A percentile compares a stretch with the other conserved stretches of the same genome.
These are phyloP conservation scores for Penicillium corylophilum DNA, from an alignment of 2,329 filamentous ascomycete genomes.

Conservation along the genomic window DNA sequence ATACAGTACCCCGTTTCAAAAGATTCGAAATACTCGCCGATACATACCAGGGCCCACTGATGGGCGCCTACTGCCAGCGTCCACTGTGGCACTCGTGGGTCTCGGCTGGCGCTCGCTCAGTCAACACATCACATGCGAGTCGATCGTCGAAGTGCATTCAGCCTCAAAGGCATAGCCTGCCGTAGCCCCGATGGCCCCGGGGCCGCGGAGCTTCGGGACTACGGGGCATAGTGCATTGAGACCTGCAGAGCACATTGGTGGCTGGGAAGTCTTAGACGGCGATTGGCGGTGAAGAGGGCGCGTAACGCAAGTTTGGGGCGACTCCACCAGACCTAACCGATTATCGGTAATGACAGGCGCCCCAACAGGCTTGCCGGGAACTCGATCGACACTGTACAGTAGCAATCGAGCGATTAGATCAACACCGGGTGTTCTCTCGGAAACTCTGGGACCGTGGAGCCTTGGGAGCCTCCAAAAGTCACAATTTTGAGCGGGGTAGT, in stretches of 20 bases:
- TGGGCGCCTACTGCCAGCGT: background rate
- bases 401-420: background rate
- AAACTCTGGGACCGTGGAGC: background rate
- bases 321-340: background rate
- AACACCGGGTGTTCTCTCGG: background rate
- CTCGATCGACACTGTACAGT: slow-evolving; percentile 1
- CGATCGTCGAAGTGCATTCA: background rate
- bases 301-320: background rate
- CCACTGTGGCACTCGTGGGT: background rate
- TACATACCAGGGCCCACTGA: background rate
- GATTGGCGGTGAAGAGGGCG: slow-evolving; percentile 1
- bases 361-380: background rate
- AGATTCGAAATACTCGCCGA: background rate
- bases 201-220: too few relatives aligned
- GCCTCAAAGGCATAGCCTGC: background rate
- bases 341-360: background rate
- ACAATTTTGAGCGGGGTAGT: background rate
- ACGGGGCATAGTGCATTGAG: background rate
- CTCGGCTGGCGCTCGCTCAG: background rate
- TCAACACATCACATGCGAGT: background rate
- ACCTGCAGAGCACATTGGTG: background rate
- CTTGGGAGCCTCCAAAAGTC: background rate
- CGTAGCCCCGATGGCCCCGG: background rate
- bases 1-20: slow-evolving; percentile 5
- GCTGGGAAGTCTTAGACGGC: background rate